These are phyloP conservation scores for Coccomyxa sp. DNA, from an alignment of 139 green algal species.

Conservation along the genomic window DNA sequence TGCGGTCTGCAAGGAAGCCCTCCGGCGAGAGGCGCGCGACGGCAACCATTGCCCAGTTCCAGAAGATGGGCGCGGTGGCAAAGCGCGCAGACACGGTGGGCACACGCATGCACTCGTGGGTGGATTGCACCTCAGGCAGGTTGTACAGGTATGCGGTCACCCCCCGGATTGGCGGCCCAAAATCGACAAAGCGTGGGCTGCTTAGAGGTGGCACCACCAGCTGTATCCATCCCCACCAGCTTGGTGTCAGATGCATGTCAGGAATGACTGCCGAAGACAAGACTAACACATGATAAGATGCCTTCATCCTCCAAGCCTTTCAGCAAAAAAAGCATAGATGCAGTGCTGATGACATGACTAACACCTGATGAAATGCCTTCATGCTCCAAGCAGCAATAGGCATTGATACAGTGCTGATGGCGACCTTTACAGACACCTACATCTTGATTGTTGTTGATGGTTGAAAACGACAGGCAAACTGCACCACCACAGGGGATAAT, in stretches of 20 bases:
- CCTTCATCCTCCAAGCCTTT: too few relatives aligned
- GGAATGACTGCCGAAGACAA: too few relatives aligned
- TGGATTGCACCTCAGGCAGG: slow-evolving; percentile 75
- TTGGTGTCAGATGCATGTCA: not conserved
- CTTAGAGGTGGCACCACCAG: slow-evolving; percentile 58
- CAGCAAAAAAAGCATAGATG: too few relatives aligned
- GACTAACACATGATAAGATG: too few relatives aligned
- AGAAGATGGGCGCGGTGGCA: slow-evolving; percentile 80
- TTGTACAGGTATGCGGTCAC: slow-evolving; percentile 75
- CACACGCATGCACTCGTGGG: slow-evolving; percentile 58
- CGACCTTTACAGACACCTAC: too few relatives aligned
- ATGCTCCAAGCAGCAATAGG: too few relatives aligned
- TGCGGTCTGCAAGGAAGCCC: slow-evolving; percentile 19
- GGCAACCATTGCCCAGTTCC: slow-evolving; percentile 91
- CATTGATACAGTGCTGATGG: too few relatives aligned
- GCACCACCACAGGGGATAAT: too few relatives aligned
- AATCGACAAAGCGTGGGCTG: slow-evolving; percentile 80
- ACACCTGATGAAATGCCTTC: too few relatives aligned
- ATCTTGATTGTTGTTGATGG: too few relatives aligned
- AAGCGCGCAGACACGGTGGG: slow-evolving; percentile 88
- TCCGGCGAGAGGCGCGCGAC: slow-evolving; percentile 64
- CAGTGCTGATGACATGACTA: too few relatives aligned
- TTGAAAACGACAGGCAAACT: too few relatives aligned
- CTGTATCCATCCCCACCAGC: slow-evolving; percentile 23
- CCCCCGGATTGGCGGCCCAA: slow-evolving; percentile 71